These are phyloP conservation scores for Aspergillus egyptiacus DNA, from an alignment of 495 filamentous ascomycete genomes.

Conservation along the genomic window DNA sequence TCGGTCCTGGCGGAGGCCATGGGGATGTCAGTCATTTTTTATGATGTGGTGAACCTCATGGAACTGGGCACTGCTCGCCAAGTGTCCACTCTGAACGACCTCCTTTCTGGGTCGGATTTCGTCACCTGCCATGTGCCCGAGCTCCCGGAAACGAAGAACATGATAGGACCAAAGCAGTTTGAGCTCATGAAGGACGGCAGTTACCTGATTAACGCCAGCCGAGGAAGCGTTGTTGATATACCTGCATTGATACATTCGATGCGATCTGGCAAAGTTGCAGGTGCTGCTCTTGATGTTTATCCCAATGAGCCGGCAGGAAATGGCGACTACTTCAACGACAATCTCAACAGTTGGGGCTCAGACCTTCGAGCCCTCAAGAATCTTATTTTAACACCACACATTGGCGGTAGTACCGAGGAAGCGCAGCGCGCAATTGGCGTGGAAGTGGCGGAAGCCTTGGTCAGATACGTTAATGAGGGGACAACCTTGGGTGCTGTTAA, in stretches of 20 bases:
- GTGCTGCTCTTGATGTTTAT: constrained; percentile 93
- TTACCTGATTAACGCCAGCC: constrained; percentile 93
- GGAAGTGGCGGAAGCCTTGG: constrained; percentile 81
- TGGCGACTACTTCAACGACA: constrained; percentile 85
- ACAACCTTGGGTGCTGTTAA: constrained; percentile 88
- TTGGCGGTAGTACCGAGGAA: constrained; percentile 96
- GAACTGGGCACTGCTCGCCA: constrained; percentile 81
- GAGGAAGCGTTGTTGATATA: constrained; percentile 91
- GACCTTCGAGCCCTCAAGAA: constrained; percentile 84
- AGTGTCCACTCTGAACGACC: constrained; percentile 65
- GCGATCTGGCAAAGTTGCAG: constrained; percentile 82
- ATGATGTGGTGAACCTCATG: constrained; percentile 90
- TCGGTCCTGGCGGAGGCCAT: constrained; percentile 95
- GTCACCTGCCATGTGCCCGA: constrained; percentile 93
- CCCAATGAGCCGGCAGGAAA: constrained; percentile 90
- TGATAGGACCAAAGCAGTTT: constrained; percentile 74
- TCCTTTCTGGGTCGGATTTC: constrained; percentile 81
- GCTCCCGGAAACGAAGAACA: constrained; percentile 79
- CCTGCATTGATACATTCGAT: constrained; percentile 85
- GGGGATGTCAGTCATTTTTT: constrained; percentile 96
- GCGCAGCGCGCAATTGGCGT: constrained; percentile 94
- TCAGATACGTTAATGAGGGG: constrained; percentile 89
- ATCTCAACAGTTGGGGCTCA: constrained; percentile 80
- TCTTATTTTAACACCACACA: constrained; percentile 91
- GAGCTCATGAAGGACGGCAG: constrained; percentile 85